Evolutionary conservation across 2,329 filamentous ascomycete genomes (phyloP).

Genomic region (Aureobasidium sp.): DNA sequence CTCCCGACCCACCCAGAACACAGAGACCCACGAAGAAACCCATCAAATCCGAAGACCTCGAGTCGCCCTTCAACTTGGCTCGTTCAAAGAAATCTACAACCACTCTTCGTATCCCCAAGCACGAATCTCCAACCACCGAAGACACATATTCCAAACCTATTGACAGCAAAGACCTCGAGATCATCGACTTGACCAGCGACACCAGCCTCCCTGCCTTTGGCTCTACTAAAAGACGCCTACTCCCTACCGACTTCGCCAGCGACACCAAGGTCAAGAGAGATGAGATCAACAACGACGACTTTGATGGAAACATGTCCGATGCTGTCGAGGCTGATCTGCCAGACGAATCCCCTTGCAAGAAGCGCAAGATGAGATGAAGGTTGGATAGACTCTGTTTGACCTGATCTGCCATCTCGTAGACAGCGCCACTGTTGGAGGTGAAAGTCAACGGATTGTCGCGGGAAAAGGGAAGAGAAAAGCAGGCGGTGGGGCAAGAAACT

Average conservation of each 20-base stretch:
- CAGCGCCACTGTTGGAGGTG: neutral
- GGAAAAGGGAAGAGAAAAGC: neutral
- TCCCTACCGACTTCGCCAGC: neutral
- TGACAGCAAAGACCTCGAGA: neutral
- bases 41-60: neutral
- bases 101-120: neutral
- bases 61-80: neutral
- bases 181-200: neutral
- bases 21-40: neutral
- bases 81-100: neutral
- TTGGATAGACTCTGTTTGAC: neutral
- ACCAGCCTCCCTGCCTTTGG: neutral
- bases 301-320: neutral
- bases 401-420: neutral
- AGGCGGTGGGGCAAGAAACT: no score
- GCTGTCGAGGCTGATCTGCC: neutral
- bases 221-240: neutral
- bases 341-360: neutral
- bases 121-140: neutral
- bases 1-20: no score
- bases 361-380: neutral
- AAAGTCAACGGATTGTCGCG: neutral
- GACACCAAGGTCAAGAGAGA: neutral
- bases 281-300: neutral
- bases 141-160: neutral